These are phyloP conservation scores for Incumbomyces delicatus DNA, from an alignment of 2,329 filamentous ascomycete genomes.

Conservation along the genomic window DNA sequence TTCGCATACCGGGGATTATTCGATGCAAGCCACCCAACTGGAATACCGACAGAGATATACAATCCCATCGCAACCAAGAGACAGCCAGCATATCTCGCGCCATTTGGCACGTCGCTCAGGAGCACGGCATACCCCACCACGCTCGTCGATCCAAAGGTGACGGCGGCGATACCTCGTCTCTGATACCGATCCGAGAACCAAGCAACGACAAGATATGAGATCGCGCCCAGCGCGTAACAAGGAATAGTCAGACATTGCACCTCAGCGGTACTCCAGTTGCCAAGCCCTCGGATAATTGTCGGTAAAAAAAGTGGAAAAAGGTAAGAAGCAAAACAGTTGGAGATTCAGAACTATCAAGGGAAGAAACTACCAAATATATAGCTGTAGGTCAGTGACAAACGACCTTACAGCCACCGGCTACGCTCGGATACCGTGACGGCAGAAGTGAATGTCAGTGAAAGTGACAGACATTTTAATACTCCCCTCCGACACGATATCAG, in stretches of 20 bases:
- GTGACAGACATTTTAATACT: too few species aligned
- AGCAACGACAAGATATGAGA: constrained; percentile 57
- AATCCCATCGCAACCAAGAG: constrained; percentile 66
- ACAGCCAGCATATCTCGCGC: constrained; percentile 65
- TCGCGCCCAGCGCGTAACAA: constrained; percentile 63
- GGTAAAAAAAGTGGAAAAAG: constrained; percentile 66
- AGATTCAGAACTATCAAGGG: too few species aligned
- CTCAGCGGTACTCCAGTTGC: constrained; percentile 52
- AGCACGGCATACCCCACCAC: constrained; percentile 61
- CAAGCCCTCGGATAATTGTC: constrained; percentile 64
- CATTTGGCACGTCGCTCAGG: constrained; percentile 49
- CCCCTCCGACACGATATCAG: too few species aligned
- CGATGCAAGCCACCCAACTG: constrained; percentile 43
- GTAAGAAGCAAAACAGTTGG: too few species aligned
- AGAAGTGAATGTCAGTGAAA: too few species aligned
- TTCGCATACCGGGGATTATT: constrained; percentile 66
- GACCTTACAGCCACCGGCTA: too few species aligned
- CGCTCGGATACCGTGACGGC: too few species aligned
- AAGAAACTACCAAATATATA: too few species aligned
- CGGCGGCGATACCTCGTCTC: constrained; percentile 54
- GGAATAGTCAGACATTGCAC: constrained; percentile 70
- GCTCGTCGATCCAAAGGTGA: constrained; percentile 53
- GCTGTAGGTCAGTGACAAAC: too few species aligned
- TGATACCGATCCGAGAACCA: constrained; percentile 59
- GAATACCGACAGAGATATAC: constrained; percentile 51